Percentiles rank a stretch among this genome's conserved stretches.
These are phyloP conservation scores for Platanthera zijinensis DNA, from an alignment of 106 monocot genomes.

Conservation along the genomic window DNA sequence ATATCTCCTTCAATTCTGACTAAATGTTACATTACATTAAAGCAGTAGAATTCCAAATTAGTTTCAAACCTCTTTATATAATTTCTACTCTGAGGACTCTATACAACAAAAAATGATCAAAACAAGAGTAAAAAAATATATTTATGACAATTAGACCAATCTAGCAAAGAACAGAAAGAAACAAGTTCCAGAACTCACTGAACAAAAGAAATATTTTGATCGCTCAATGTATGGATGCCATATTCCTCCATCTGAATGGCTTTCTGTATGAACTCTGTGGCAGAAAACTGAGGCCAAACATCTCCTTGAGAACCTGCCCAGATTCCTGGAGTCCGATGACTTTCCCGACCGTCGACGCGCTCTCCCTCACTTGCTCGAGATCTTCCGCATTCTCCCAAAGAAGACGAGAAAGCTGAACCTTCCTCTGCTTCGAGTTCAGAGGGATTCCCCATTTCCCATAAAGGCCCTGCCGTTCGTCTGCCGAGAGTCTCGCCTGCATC, in stretches of 20 bases:
- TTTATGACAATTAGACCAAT: not conserved
- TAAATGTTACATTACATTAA: not conserved
- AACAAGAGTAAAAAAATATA: not conserved
- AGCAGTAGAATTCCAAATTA: not conserved
- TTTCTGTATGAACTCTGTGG: slow-evolving; percentile 43
- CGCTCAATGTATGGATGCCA: slow-evolving; percentile 24
- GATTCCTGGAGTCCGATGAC: slow-evolving; percentile 61
- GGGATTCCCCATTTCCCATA: slow-evolving; percentile 91
- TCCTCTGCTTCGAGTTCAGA: slow-evolving; percentile 69
- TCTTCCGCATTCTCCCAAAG: slow-evolving; percentile 65
- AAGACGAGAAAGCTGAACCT: slow-evolving; percentile 47
- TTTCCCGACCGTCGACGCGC: slow-evolving; percentile 73
- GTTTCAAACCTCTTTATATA: not conserved
- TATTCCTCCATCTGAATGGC: slow-evolving; percentile 49
- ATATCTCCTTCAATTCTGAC: too few species aligned
- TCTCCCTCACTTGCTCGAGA: slow-evolving; percentile 71
- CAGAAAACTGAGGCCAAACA: slow-evolving; percentile 82
- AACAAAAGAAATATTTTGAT: not conserved
- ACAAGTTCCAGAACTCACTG: not conserved
- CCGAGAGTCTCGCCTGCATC: slow-evolving; percentile 49
- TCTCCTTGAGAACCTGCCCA: slow-evolving; percentile 66
- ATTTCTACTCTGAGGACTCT: not conserved
- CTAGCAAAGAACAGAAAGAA: not conserved
- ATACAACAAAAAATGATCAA: not conserved
- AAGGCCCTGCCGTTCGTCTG: slow-evolving; percentile 58